Base-by-base conservation (phyloP, 495 filamentous ascomycete species). In the Podospora fimiseda region DNA sequence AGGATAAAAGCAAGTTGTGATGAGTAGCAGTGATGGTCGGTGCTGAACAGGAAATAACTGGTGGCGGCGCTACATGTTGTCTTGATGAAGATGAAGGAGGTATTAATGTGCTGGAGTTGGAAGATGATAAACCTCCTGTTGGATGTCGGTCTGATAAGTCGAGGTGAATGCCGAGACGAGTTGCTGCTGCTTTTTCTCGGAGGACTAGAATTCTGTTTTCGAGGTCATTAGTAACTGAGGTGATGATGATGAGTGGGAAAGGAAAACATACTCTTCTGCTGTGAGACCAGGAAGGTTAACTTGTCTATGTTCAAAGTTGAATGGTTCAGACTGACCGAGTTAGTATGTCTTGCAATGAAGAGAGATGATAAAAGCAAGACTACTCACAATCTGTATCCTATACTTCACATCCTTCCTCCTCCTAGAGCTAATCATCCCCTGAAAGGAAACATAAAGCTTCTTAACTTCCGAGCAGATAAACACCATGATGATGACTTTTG, bases 221-320 rank as follows among this genome's bases (percentile, higher is more conserved):
- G 24, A 9, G 53, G 13, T 45, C 40, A 51, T 49, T 18, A 48
- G 13, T 14, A 2, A 36, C 15, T 48, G 15, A 46, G 14, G 4
- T n/a, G 36, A 11, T 15, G 1, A 9, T 16, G 8, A 24, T 21
- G 38, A 19, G 27, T 2, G 19, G 42, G 39, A 43, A 8, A 45
- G 21, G 13, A 49, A 19, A 5, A 56, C 68, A 59, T 67, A 74
- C 73, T 77, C 70, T 49, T 74, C 66, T 43, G 73, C 62, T 16
- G 66, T 68, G 9, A 75, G 48, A 36, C 73, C 73, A 13, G 73
- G 73, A 0, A 75, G 51, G 2, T 53, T 60, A 38, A 64, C 47
- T 19, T 63, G 43, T 56, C 71, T 66, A 19, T 66, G 66, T 58
- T 71, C 70, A 62, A 77, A 74, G 56, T 73, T 59, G 65, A 73